These are phyloP conservation scores for Sordariomycetes sp. DNA, from an alignment of 2,329 filamentous ascomycete genomes.

Conservation along the genomic window DNA sequence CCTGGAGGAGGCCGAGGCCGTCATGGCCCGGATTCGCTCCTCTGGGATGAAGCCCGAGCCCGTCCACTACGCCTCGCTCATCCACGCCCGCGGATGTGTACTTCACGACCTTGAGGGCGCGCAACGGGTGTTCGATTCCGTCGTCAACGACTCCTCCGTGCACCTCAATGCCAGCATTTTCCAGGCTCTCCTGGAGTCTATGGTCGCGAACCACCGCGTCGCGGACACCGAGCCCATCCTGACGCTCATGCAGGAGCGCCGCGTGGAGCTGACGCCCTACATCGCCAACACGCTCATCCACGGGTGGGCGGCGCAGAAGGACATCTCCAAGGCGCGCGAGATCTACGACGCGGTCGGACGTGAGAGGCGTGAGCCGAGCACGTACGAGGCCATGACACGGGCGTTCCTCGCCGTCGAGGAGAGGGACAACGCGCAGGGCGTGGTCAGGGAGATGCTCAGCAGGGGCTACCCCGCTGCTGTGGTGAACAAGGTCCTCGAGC, in stretches of 20 bases:
- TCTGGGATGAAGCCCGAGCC: slow-evolving; percentile 70
- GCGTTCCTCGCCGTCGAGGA: slow-evolving; percentile 80
- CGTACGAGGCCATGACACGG: slow-evolving; percentile 96
- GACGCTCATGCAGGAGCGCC: slow-evolving; percentile 56
- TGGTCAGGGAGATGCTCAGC: slow-evolving; percentile 82
- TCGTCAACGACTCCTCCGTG: slow-evolving; percentile 54
- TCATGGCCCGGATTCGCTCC: slow-evolving; percentile 65
- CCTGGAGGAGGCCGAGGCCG: slow-evolving; percentile 73
- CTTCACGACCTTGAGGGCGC: slow-evolving; percentile 83
- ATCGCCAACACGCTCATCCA: slow-evolving; percentile 98
- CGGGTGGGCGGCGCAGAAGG: slow-evolving; percentile 78
- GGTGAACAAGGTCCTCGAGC: slow-evolving; percentile 82
- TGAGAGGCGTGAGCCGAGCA: slow-evolving; percentile 83
- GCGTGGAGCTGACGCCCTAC: slow-evolving; percentile 84
- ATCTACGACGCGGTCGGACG: slow-evolving; percentile 71
- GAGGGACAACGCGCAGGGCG: slow-evolving; percentile 57
- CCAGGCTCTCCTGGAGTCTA: slow-evolving; percentile 91
- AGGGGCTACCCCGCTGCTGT: slow-evolving; percentile 87
- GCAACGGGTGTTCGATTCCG: slow-evolving; percentile 66
- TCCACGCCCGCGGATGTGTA: slow-evolving; percentile 91
- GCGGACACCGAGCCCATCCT: slow-evolving; percentile 63
- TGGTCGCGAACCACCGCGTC: slow-evolving; percentile 89
- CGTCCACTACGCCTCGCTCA: slow-evolving; percentile 89
- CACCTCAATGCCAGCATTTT: slow-evolving; percentile 75
- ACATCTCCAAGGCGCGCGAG: slow-evolving; percentile 63